Percentiles rank a stretch among this genome's conserved stretches.
Conservation (phyloP, 1,139 yeast genomes). For the Zygoascus hellenicus region DNA sequence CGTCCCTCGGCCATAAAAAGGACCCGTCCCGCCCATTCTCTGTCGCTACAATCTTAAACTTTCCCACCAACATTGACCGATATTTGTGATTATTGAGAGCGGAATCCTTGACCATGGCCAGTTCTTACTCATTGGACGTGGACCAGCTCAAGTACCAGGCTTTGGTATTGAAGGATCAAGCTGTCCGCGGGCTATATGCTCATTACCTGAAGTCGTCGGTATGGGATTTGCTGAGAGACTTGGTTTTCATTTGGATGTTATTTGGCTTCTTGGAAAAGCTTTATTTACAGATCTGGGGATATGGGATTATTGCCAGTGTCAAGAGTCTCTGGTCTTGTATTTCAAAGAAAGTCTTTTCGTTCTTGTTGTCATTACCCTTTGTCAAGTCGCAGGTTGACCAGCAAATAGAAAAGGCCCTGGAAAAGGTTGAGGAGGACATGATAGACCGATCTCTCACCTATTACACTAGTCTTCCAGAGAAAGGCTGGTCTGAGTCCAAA, state of each 20-base stretch:
- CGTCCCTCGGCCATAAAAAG: too few relatives aligned
- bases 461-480: conserved; percentile 49
- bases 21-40: too few relatives aligned
- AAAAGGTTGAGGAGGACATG: conserved; percentile 48
- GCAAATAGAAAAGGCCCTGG: conserved; percentile 49
- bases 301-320: conserved; percentile 13
- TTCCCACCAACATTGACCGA: too few relatives aligned
- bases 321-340: conserved; percentile 11
- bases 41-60: too few relatives aligned
- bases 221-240: conserved; percentile 19
- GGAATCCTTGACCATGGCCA: too few relatives aligned
- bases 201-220: not conserved
- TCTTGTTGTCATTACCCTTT: conserved; percentile 40
- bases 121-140: too few relatives aligned
- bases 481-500: conserved; percentile 46
- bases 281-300: conserved; percentile 15
- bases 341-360: conserved; percentile 16
- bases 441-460: conserved; percentile 50
- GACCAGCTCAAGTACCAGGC: too few relatives aligned
- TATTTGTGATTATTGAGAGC: too few relatives aligned
- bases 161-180: not conserved
- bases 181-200: not conserved
- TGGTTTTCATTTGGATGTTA: conserved; percentile 19
- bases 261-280: conserved; percentile 17
- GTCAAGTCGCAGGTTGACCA: conserved; percentile 50